Conservation (phyloP, 257 asterid genomes). For the Cinchona pubescens region DNA sequence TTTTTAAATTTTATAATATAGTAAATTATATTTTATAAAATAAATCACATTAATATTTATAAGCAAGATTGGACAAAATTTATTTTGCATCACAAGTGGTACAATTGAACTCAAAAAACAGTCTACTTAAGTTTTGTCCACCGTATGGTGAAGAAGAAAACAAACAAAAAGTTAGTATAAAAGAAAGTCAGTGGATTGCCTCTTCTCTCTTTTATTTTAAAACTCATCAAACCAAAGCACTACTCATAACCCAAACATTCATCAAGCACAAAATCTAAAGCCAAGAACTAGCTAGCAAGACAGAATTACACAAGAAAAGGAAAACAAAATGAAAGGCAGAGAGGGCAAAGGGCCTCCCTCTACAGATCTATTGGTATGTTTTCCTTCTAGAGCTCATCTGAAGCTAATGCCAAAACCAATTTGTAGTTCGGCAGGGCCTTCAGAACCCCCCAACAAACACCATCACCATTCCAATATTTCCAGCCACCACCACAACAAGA, state of each 20-base stretch:
- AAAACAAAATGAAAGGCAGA: conserved; percentile 53
- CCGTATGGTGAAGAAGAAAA: no score
- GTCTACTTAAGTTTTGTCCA: no score
- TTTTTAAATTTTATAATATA: no score
- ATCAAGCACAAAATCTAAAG: conserved; percentile 24
- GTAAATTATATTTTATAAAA: no score
- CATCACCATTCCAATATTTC: conserved; percentile 35
- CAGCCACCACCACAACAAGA: conserved; percentile 28
- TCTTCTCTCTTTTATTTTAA: conserved; percentile 15
- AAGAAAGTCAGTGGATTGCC: conserved; percentile 28
- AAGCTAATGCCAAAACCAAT: conserved; percentile 73
- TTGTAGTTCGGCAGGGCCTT: conserved; percentile 73
- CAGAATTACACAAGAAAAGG: conserved; percentile 1
- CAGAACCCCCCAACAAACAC: conserved; percentile 34
- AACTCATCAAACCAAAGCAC: conserved; percentile 22
- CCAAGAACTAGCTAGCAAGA: background rate
- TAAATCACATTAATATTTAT: no score
- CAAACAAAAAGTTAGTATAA: conserved; percentile 34
- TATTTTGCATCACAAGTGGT: no score
- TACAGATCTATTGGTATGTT: conserved; percentile 74
- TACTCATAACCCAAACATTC: conserved; percentile 17
- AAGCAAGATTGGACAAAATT: no score
- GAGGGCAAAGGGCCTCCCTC: conserved; percentile 73
- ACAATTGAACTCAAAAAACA: no score
- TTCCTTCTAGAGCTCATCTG: conserved; percentile 81